These are phyloP conservation scores for Populus euphratica DNA, from an alignment of 345 rosid species.

Conservation along the genomic window DNA sequence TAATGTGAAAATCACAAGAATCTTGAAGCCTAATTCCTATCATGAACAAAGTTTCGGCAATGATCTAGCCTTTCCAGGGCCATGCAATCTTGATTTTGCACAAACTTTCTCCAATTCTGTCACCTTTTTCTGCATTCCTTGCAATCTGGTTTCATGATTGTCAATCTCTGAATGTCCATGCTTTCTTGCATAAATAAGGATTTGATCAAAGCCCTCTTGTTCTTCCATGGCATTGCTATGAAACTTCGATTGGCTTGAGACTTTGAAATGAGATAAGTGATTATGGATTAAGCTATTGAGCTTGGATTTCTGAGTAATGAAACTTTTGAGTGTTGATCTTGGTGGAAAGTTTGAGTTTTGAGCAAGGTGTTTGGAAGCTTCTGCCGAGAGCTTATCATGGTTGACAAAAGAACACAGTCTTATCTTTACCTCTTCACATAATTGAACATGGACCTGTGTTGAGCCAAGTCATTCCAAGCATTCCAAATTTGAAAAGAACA, in stretches of 20 bases:
- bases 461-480: background rate
- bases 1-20: background rate
- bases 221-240: background rate
- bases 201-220: constrained; percentile 8
- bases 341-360: constrained; percentile 41
- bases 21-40: background rate
- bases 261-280: background rate
- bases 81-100: constrained; percentile 19
- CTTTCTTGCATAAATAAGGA: constrained; percentile 16
- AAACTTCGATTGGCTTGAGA: background rate
- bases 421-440: constrained; percentile 34
- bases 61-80: constrained; percentile 18
- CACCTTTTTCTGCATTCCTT: constrained; percentile 23
- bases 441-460: constrained; percentile 41
- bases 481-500: background rate
- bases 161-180: constrained; percentile 15
- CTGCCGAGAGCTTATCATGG: constrained; percentile 42
- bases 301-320: constrained; percentile 31
- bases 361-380: constrained; percentile 28
- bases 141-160: constrained; percentile 19
- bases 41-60: constrained; percentile 43
- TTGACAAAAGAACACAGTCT: constrained; percentile 35
- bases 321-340: constrained; percentile 24
- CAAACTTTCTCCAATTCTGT: constrained; percentile 27
- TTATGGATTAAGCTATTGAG: background rate